Conservation (phyloP, 2,329 filamentous ascomycete genomes). For the Aureobasidium uvarum region DNA sequence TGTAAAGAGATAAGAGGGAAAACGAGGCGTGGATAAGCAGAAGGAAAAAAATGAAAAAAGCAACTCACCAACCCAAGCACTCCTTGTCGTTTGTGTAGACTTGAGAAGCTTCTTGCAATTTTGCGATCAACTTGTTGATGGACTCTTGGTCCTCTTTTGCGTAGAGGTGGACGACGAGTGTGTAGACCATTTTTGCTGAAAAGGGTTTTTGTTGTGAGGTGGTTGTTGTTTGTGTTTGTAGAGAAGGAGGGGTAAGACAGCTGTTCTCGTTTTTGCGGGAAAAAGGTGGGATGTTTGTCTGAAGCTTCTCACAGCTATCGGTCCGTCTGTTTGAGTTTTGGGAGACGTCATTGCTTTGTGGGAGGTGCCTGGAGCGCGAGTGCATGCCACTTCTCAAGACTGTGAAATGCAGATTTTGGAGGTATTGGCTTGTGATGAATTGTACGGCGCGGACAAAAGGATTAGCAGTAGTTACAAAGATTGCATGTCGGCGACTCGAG, state of each 20-base stretch:
- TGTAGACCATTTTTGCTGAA: constrained; percentile 60
- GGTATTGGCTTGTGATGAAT: background rate
- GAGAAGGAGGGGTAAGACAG: constrained; percentile 10
- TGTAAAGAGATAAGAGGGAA: too few species aligned
- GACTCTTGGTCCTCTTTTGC: constrained; percentile 64
- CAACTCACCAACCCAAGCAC: constrained; percentile 46
- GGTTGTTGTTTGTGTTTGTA: background rate
- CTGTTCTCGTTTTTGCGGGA: background rate
- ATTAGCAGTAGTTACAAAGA: background rate
- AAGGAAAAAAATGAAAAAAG: background rate
- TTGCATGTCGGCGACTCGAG: too few species aligned
- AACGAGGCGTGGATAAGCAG: too few species aligned
- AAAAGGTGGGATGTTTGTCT: background rate
- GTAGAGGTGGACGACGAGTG: constrained; percentile 67
- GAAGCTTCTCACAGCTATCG: background rate
- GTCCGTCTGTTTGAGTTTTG: background rate
- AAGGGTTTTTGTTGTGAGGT: too few species aligned
- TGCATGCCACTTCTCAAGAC: too few species aligned
- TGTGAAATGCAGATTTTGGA: too few species aligned
- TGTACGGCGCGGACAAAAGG: background rate
- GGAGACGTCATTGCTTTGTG: constrained; percentile 8
- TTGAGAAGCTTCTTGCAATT: constrained; percentile 71
- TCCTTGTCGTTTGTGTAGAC: constrained; percentile 71
- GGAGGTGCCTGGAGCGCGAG: too few species aligned
- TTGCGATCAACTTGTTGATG: constrained; percentile 66